Base-by-base conservation (phyloP, 2,329 filamentous ascomycete species). In the Xylaria polymorpha region DNA sequence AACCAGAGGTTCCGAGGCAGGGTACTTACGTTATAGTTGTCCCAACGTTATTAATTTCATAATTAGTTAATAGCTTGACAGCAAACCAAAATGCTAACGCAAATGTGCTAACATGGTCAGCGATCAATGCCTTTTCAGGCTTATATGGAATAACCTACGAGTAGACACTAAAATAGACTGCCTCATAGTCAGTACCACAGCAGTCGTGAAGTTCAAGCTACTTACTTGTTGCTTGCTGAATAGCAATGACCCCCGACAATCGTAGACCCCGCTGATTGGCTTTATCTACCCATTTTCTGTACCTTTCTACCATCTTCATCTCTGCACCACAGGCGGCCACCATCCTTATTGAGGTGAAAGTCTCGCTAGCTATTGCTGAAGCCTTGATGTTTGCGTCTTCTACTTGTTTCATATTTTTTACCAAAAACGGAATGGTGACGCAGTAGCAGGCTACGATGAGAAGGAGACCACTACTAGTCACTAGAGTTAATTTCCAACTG, bases 291-390 rank as follows among this genome's bases (percentile, higher is more conserved):
- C 85, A 89, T 12, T 80, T 78, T 25, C 83, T 77, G 74, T 90
- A 91, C 55, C 84, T 86, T 46, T 80, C 77, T 0, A 83, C 80
- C 70, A 90, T 84, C 9, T 86, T 85, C 18, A 77, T 72, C 75
- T 90, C 86, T 1, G 89, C 89, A 20, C 88, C 88, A 70, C 87
- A 90, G 0, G 89, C 88, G 35, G 87, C 84, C 39, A 91, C 82
- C 83, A 90, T 91, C 18, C 88, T 82, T 43, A 91, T 86, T 32
- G 86, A 86, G 4, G 83, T 79, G 64, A 91, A 83, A 1, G 86
- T 82, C 77, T 91, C 89, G 59, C 87, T 88, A 0, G 89, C 89
- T 3, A 90, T 82, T 6, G 86, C 85, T 0, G 85, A 85, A 0
- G 88, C 87, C 72, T 85, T 87, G 3, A 83, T 84, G 67, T 91